phyloP scores from a whole-genome alignment of 2,329 filamentous ascomycete genomes.

The Cercospora berteroae region DNA sequence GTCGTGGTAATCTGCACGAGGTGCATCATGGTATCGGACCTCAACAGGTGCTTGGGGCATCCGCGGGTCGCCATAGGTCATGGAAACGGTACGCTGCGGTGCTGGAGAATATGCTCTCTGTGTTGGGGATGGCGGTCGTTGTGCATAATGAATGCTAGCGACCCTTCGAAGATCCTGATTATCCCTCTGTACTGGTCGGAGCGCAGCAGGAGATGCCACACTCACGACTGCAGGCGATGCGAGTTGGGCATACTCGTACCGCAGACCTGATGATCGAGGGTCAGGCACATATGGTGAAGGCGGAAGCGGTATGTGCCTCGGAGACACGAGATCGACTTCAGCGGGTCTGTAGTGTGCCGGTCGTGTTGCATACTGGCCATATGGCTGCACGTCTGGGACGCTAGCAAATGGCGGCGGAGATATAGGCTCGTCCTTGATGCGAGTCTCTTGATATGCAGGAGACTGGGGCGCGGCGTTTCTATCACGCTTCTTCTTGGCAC shows the following conservation, averaged over 20 bases:
- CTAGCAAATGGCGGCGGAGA: conserved; percentile 58
- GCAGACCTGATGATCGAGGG: conserved; percentile 39
- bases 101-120: conserved; percentile 43
- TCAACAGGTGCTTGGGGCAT: conserved; percentile 29
- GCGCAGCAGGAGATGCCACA: conserved; percentile 39
- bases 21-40: conserved; percentile 37
- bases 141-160: conserved; percentile 49
- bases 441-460: conserved; percentile 44
- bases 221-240: conserved; percentile 42
- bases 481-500: conserved; percentile 34
- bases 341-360: conserved; percentile 38
- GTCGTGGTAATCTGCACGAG: conserved; percentile 30
- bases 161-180: conserved; percentile 49
- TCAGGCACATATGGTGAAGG: conserved; percentile 48
- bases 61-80: conserved; percentile 43
- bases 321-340: conserved; percentile 42
- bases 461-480: conserved; percentile 38
- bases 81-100: conserved; percentile 43
- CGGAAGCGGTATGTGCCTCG: conserved; percentile 38
- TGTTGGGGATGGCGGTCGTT: conserved; percentile 45
- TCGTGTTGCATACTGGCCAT: conserved; percentile 38
- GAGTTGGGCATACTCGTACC: conserved; percentile 44
- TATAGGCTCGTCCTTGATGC: conserved; percentile 62
- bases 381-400: conserved; percentile 38
- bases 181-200: conserved; percentile 42